Evolutionary conservation across 305 asterid species (phyloP).

Genomic region (Fraxinus baroniana): DNA sequence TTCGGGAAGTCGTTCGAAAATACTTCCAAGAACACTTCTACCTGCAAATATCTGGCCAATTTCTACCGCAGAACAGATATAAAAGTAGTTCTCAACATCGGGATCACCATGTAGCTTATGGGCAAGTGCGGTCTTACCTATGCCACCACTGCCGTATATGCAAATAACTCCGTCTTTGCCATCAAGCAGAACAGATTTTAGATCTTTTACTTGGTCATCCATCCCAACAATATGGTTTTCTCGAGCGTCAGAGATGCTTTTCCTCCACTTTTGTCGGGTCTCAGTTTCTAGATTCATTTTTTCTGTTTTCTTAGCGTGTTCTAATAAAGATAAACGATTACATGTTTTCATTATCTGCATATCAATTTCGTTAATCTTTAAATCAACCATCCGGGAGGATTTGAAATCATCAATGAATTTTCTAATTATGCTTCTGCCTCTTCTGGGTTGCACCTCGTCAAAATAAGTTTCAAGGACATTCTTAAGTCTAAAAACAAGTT

Average conservation of each 20-base stretch:
- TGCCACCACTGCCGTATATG: conserved; percentile 20
- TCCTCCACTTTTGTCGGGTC: background rate
- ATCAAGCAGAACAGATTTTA: background rate
- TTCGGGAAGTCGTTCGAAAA: background rate
- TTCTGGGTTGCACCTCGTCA: background rate
- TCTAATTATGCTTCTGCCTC: background rate
- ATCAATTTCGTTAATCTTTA: background rate
- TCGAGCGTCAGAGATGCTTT: background rate
- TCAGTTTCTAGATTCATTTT: background rate
- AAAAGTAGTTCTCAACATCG: rapidly evolving
- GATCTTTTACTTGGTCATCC: background rate
- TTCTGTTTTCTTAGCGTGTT: no score
- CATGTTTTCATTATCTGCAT: no score
- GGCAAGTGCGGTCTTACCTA: conserved; percentile 29
- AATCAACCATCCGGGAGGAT: background rate
- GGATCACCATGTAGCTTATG: background rate
- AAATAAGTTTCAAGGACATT: background rate
- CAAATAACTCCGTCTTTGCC: background rate
- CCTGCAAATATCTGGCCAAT: background rate
- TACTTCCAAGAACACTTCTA: background rate
- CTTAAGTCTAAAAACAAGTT: background rate
- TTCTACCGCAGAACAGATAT: background rate
- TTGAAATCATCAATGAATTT: background rate
- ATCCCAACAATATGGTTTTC: background rate
- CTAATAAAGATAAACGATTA: background rate